These are phyloP conservation scores for Lachancea waltii DNA, from an alignment of 805 yeast species.

Conservation along the genomic window DNA sequence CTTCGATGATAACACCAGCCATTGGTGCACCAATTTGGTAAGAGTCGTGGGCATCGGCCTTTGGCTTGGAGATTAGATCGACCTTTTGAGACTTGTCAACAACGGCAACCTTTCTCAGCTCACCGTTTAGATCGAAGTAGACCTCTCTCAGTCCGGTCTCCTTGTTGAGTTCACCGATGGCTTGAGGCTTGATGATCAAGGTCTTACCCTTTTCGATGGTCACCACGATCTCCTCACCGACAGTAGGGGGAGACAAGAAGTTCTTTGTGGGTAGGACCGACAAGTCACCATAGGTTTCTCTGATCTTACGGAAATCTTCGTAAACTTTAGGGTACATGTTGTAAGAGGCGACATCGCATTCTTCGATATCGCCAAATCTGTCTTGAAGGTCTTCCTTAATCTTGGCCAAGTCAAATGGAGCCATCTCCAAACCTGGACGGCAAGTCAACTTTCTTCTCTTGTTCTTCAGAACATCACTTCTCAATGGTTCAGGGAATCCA, in stretches of 20 bases:
- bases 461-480: slow-evolving; percentile 83
- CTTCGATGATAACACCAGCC: slow-evolving; percentile 98
- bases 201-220: slow-evolving; percentile 94
- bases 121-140: slow-evolving; percentile 97
- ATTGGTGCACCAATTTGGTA: slow-evolving; percentile 97
- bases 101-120: slow-evolving; percentile 89
- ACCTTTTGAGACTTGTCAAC: slow-evolving; percentile 83
- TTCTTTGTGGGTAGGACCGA: slow-evolving; percentile 89
- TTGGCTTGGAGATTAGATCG: slow-evolving; percentile 79
- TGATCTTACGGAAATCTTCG: slow-evolving; percentile 72
- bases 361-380: slow-evolving; percentile 75
- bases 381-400: slow-evolving; percentile 67
- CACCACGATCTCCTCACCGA: slow-evolving; percentile 83
- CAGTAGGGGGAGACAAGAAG: slow-evolving; percentile 80
- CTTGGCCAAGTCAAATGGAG: slow-evolving; percentile 71
- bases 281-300: slow-evolving; percentile 81
- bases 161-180: slow-evolving; percentile 80
- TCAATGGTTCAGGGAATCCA: slow-evolving; percentile 98
- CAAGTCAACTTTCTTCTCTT: slow-evolving; percentile 83
- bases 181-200: slow-evolving; percentile 83
- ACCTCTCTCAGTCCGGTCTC: slow-evolving; percentile 93
- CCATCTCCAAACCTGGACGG: slow-evolving; percentile 88
- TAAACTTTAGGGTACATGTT: slow-evolving; percentile 98
- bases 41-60: slow-evolving; percentile 82
- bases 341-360: slow-evolving; percentile 88